These are phyloP conservation scores for Ophiocordyceps unilateralis DNA, from an alignment of 2,329 filamentous ascomycete species.

Conservation along the genomic window DNA sequence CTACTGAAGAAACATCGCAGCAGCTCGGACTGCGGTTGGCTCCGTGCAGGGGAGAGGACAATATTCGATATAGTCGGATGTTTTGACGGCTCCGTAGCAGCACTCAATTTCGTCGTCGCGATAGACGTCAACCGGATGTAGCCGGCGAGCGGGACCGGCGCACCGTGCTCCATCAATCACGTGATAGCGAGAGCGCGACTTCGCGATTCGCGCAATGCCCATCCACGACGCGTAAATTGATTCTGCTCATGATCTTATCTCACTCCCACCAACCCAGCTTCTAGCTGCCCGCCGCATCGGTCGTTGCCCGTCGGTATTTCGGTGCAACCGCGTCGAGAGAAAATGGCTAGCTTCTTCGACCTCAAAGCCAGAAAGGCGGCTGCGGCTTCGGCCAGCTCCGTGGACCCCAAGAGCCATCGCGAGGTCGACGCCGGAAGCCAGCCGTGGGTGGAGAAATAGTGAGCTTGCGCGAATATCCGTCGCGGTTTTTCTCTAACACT, in stretches of 20 bases:
- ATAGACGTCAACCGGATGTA: too few relatives aligned
- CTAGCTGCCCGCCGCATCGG: neutral
- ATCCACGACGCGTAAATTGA: conserved; percentile 13
- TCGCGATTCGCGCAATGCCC: neutral
- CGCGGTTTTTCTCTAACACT: neutral
- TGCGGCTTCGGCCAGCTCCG: conserved; percentile 43
- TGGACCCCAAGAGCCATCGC: conserved; percentile 48
- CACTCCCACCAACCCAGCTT: neutral
- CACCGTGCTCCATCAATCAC: neutral
- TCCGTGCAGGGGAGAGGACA: too few relatives aligned
- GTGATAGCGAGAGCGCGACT: neutral
- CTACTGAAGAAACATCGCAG: too few relatives aligned
- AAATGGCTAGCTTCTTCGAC: conserved; percentile 88
- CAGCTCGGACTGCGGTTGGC: too few relatives aligned
- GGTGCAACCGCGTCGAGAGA: neutral
- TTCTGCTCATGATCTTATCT: conserved; percentile 3
- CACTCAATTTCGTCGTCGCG: too few relatives aligned
- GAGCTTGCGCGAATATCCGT: conserved; percentile 10
- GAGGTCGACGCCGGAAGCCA: conserved; percentile 47
- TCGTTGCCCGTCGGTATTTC: neutral
- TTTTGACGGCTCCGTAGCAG: too few relatives aligned
- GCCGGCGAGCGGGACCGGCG: too few relatives aligned
- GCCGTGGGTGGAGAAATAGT: conserved; percentile 99
- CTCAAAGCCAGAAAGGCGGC: conserved; percentile 78
- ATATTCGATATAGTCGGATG: too few relatives aligned